Conservation (phyloP, 139 green algal genomes). For the Ostreobium quekettii region DNA sequence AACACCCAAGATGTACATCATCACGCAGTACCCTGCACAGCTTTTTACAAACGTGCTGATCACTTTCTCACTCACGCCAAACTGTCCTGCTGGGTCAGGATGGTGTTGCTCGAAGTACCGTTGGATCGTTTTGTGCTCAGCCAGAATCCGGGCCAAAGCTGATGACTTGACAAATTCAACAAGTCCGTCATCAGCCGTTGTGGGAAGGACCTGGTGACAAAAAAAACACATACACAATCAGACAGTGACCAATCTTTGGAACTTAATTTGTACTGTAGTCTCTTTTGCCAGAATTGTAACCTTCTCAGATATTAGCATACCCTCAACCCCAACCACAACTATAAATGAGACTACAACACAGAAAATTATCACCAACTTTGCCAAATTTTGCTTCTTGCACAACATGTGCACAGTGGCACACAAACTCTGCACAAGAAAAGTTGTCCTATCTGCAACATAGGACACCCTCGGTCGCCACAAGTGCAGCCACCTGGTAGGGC, state of each 20-base stretch:
- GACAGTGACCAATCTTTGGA: no score
- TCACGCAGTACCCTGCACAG: conserved; percentile 92
- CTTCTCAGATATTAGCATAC: no score
- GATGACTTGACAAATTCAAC: conserved; percentile 87
- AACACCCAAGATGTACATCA: conserved; percentile 95
- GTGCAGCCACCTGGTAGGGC: conserved; percentile 76
- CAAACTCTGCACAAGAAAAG: no score
- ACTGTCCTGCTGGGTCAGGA: conserved; percentile 57
- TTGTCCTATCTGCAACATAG: no score
- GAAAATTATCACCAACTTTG: no score
- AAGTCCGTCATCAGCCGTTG: conserved; percentile 70
- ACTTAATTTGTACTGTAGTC: no score
- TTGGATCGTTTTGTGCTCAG: conserved; percentile 74
- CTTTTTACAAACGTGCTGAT: conserved; percentile 83
- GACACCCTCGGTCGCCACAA: no score
- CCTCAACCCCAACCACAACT: no score
- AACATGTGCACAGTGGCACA: no score
- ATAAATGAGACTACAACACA: no score
- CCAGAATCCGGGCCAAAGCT: conserved; percentile 65
- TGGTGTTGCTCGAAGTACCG: conserved; percentile 62
- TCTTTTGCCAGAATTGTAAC: no score
- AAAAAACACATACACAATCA: conserved; percentile 3
- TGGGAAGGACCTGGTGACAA: conserved; percentile 61
- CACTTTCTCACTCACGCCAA: conserved; percentile 54
- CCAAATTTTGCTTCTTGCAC: no score